Base-by-base conservation (phyloP, 805 yeast genomes). In the Sugiyamaella marilandica region DNA sequence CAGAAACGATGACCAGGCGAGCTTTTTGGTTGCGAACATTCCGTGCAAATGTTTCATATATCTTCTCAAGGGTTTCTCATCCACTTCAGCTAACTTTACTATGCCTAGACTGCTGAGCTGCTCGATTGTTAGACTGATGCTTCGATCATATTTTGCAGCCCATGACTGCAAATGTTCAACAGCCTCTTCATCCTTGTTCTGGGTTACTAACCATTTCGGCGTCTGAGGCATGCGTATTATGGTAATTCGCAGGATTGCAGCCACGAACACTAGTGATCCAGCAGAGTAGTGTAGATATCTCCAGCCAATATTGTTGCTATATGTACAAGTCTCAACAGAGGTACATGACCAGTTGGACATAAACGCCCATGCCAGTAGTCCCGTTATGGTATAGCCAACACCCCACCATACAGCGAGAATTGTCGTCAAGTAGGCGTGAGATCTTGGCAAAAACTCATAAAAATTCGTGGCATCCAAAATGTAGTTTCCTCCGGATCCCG, bases 371-470 rank as follows among this genome's bases (percentile, higher is more conserved):
- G 82, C 76, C 35, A 80, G 59, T 21, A 81, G 64, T 24, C 72
- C 72, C 7, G 81, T 75, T 39, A 80, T 68, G 1, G 82, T 75
- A 62, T 81, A 84, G 21, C 85, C 85, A 35, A 81, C 71, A 37
- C 84, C 82, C 86, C 85, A 81, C 79, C 76, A 82, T 36, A 74
- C 66, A 16, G 83, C 80, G 63, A 81, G 71, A 36, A 78, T 70
- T 2, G 84, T 79, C 44, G 76, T 71, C 54, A 79, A 62, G 72
- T 74, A 79, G 53, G 78, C 80, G 55, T 74, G 64, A 45, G 71
- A 72, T 39, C 71, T 65, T 2, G 85, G 84, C 47, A 80, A 66
- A 52, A 74, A 78, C 61, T 80, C 83, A 33, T 79, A 62, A 57
- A 78, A 77, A 11, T 77, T 76, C 41, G 82, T 71, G 24, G 81